Base-by-base conservation (phyloP, 331 rosid genomes). In the Saraca asoca region DNA sequence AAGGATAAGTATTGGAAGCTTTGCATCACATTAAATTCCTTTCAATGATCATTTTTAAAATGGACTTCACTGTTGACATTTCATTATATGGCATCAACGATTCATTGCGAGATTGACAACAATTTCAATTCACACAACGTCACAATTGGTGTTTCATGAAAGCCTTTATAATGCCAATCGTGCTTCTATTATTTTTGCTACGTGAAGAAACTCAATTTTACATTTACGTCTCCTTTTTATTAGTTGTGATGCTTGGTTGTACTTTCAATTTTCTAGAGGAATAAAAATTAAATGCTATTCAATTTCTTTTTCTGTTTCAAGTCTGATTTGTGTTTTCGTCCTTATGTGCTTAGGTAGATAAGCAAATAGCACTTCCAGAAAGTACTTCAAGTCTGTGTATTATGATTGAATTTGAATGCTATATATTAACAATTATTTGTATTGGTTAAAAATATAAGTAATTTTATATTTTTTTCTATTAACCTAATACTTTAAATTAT, bases 21-120 rank as follows among this genome's bases (percentile, higher is more conserved):
- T 74, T 90, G 73, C 75, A 76, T 71, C 97, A 94, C 87, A 97
- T 90, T 57, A 77, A 50, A 17, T 16, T 51, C 14, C 51, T 39
- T 2, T 45, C 45, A 9, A 1, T 19, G 24, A 50, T 29, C 16
- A 43, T 55, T 61, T 17, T 44, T 29, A 2, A 58, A 38, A 51
- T 16, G 19, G 9, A 11, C 48, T 48, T 39, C 29, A 20, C 55
- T 35, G 12, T 31, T 51, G 19, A 14, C 51, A 50, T n/a, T 38
- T 42, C 48, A 29, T 60, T 31, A 13, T 12, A 13, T 17, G 18
- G 16, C 61, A 24, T 29, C 44, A 29, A 45, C 11, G 68, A 4
- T 14, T 24, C 14, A 13, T 9, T 18, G 7, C 12, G 2, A 41
- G 18, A 1, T 6, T 43, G 13, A 19, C 7, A 20, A 39, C 53